Evolutionary conservation across 192 early-diverging fungal genomes (phyloP), one percentile per base, ranked within the genome.

Genomic region (Allomyces javanicus): DNA sequence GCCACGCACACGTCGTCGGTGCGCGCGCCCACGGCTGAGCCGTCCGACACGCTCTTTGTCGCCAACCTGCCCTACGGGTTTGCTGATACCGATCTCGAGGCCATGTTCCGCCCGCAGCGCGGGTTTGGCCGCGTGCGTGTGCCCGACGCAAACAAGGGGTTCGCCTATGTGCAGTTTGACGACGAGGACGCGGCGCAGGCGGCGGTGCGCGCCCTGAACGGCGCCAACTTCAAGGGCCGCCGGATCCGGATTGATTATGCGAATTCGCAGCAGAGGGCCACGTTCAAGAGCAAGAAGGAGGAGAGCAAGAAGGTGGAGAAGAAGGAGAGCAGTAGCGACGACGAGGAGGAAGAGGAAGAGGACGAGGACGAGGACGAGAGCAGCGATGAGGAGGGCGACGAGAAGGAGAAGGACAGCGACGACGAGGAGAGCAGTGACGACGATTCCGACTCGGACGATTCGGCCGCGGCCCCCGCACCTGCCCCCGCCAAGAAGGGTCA

Each of bases 71-170:
- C 33, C 4, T 27, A 64, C 23, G 63, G 17, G 23, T 64, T 58
- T 21, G 3, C 12, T n/a, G 63, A n/a, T 14, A 5, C 25, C 23
- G 22, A 64, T 17, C 33, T 67, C 61, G 27, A 24, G 1, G 1
- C 69, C 86, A 86, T 81, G 64, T 84, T 85, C 71, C 87, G 86
- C 67, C 85, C 89, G 68, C 92, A 92, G 22, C 94, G 90, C 75
- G 93, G 89, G 3, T 94, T 96, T 72, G 87, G 93, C 62, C 86
- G 81, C 63, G 85, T 84, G 77, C 25, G 63, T 10, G 69, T 70
- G 24, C 40, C 24, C 61, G 33, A 61, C 25, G 50, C 50, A 7
- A 17, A 25, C 62, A 10, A 27, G 25, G 69, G 73, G 40, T 82
- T 82, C 66, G 74, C 68, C 40, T 82, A 80, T 70, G 71, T 82